Base-by-base conservation (phyloP, 306 rosid genomes). In the Aeschynomene evenia region DNA sequence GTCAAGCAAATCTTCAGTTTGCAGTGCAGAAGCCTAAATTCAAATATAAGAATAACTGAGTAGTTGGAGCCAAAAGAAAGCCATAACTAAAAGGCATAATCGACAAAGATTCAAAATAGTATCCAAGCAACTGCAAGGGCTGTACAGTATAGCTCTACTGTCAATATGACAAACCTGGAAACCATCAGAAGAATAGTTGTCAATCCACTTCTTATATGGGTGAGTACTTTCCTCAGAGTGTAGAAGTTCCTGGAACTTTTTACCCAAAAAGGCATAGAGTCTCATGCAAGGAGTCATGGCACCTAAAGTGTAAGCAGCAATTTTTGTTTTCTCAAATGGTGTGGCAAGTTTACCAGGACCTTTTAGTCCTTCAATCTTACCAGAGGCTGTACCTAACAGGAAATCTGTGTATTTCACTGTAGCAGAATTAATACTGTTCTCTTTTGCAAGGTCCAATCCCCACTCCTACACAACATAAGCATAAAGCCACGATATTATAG, bases 281-380 rank as follows among this genome's bases (percentile, higher is more conserved):
- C 90, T 95, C 99, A 91, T 91, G 80, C 99, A 95, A 62, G 99
- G 99, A 70, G 95, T 80, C 96, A 89, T 83, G 76, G 96, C 99
- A 75, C 96, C 96, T 63, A 95, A 82, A 60, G 96, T 86, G 78
- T 95, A 95, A 60, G 99, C 99, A 73, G 97, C 91, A 66, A 95
- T 84, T 85, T 91, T 91, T 50, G 97, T 95, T 85, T 87, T 87
- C 88, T 95, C 99, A 78, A 95, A 95, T 16, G 99, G 99, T 59
- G 99, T 95, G 62, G 97, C 99, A 54, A 91, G 91, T 85, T 89
- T 95, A 79, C 87, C 97, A 56, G 88, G 92, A 74, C 90, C 91
- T 80, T 91, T 87, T 11, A 83, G 84, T 62, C 95, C 97, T 85
- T 86, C 97, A 59, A 89, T 90, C 79, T 89, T 91, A 75, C 99